Conservation (phyloP, 1,284 basidiomycete species). For the Omphalotus olearius region DNA sequence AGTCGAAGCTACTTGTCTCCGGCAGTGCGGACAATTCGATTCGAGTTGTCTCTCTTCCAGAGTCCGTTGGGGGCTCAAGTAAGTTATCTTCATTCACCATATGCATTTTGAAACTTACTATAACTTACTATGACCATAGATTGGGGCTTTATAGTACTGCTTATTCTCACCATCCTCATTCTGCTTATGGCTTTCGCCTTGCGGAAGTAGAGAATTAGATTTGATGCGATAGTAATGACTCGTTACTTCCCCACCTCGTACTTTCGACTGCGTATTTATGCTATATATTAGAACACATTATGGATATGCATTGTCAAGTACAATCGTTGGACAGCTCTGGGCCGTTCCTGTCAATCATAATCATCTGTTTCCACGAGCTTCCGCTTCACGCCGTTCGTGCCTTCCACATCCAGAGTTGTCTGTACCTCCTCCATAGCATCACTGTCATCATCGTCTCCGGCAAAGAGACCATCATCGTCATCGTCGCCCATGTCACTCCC, state of each 20-base stretch:
- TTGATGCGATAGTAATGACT: neutral
- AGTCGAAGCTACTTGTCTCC: conserved; percentile 80
- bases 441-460: conserved; percentile 69
- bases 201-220: conserved; percentile 19
- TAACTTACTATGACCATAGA: conserved; percentile 5
- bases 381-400: conserved; percentile 64
- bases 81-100: conserved; percentile 22
- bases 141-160: conserved; percentile 12
- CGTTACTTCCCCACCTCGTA: neutral
- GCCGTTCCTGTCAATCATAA: conserved; percentile 52
- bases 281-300: neutral
- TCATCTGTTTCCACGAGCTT: conserved; percentile 83
- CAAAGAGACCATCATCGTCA: conserved; percentile 62
- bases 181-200: conserved; percentile 24
- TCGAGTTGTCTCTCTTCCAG: conserved; percentile 77
- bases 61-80: conserved; percentile 49
- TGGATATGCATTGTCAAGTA: conserved; percentile 1
- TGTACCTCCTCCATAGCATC: conserved; percentile 75
- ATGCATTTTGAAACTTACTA: neutral
- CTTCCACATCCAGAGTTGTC: conserved; percentile 37
- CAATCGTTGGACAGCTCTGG: neutral
- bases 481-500: conserved; percentile 57
- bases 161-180: conserved; percentile 24
- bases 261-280: neutral
- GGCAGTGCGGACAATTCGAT: conserved; percentile 91